These are phyloP conservation scores for Delphinella strobiligena DNA, from an alignment of 2,329 filamentous ascomycete genomes.

Conservation along the genomic window DNA sequence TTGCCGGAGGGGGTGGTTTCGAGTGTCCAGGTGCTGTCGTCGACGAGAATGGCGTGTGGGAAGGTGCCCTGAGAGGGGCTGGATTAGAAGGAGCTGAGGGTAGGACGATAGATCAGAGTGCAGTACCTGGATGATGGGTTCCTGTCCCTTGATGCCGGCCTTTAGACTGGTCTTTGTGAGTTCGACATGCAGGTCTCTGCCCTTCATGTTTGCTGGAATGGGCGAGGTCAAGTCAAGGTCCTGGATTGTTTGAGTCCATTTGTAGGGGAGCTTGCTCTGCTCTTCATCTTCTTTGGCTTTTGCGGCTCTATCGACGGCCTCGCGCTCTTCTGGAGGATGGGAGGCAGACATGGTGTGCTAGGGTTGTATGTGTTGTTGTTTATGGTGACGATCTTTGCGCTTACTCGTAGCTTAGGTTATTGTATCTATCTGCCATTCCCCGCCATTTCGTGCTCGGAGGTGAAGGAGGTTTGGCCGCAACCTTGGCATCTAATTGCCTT, in stretches of 20 bases:
- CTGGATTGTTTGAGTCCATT: conserved; percentile 87
- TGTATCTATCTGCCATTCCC: too few species aligned
- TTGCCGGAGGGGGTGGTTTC: conserved; percentile 54
- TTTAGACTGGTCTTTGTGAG: conserved; percentile 68
- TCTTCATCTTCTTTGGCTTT: conserved; percentile 69
- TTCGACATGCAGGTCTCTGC: conserved; percentile 68
- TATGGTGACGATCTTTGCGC: background rate
- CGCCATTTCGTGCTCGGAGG: background rate
- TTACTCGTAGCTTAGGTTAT: too few species aligned
- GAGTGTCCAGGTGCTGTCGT: conserved; percentile 93
- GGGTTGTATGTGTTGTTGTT: background rate
- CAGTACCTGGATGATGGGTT: conserved; percentile 64
- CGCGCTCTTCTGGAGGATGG: conserved; percentile 41
- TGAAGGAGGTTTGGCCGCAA: background rate
- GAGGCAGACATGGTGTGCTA: conserved; percentile 24
- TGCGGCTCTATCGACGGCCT: conserved; percentile 43
- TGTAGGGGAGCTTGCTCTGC: conserved; percentile 86
- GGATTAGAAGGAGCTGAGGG: background rate
- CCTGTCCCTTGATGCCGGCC: conserved; percentile 79
- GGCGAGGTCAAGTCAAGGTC: conserved; percentile 72
- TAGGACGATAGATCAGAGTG: background rate
- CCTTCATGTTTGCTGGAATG: conserved; percentile 74
- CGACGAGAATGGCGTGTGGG: conserved; percentile 63
- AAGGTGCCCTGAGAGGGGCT: conserved; percentile 57
- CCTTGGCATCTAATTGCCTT: background rate